Percentiles rank a stretch among this genome's conserved stretches.
phyloP scores from a whole-genome alignment of 495 filamentous ascomycete species.

The Hypomontagnella monticulosa region DNA sequence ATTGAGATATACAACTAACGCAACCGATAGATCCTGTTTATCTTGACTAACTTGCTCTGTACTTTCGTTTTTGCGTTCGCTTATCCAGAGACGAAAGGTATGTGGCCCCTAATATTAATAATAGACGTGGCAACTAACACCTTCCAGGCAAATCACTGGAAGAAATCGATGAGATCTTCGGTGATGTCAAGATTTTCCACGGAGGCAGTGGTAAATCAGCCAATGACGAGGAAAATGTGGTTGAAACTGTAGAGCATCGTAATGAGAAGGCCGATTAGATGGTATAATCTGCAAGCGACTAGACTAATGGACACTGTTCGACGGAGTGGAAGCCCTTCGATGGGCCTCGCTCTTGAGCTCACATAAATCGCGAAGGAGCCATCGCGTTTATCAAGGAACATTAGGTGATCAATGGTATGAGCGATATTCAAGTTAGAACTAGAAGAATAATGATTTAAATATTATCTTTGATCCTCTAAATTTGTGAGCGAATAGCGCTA shows the following conservation, averaged over 20 bases:
- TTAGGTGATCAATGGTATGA: too few relatives aligned
- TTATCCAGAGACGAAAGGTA: constrained; percentile 64
- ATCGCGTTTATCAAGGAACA: too few relatives aligned
- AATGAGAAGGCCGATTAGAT: neutral
- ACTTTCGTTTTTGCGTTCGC: constrained; percentile 55
- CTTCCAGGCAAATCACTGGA: constrained; percentile 57
- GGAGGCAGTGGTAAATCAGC: neutral
- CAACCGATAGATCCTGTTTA: constrained; percentile 56
- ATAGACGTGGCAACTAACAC: constrained; percentile 2
- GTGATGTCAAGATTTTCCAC: constrained; percentile 30
- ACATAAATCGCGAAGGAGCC: too few relatives aligned
- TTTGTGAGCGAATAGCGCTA: too few relatives aligned
- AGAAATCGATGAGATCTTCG: constrained; percentile 61
- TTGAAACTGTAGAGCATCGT: constrained; percentile 14
- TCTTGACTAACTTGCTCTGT: constrained; percentile 61
- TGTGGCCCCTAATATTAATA: neutral
- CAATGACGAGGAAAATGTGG: constrained; percentile 19
- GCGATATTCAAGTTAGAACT: too few relatives aligned
- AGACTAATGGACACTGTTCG: too few relatives aligned
- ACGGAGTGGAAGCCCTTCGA: too few relatives aligned
- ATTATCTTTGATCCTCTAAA: too few relatives aligned
- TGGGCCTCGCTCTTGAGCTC: too few relatives aligned
- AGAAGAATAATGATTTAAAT: too few relatives aligned
- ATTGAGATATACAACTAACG: neutral
- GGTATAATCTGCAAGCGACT: too few relatives aligned